Evolutionary conservation across 31 red algal species (phyloP).

Genomic region (Odonthalia washingtoniensis): DNA sequence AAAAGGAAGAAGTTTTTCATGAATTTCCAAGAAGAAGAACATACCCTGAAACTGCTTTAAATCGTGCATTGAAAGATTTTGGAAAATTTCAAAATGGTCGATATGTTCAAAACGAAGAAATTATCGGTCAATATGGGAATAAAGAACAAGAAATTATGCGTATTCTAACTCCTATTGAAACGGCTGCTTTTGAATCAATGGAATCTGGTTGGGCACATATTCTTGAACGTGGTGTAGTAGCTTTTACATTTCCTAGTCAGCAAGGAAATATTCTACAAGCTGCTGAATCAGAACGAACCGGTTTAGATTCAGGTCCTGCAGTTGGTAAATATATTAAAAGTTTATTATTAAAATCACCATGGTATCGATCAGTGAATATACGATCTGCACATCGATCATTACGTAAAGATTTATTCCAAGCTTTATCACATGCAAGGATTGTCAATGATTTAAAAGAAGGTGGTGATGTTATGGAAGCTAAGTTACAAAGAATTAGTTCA

Average conservation of each 20-base stretch:
- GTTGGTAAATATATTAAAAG: conserved; percentile 80
- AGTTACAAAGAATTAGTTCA: conserved; percentile 65
- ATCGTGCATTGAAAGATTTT: conserved; percentile 75
- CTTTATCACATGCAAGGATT: conserved; percentile 70
- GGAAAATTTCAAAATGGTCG: conserved; percentile 73
- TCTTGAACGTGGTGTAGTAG: conserved; percentile 67
- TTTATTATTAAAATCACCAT: conserved; percentile 73
- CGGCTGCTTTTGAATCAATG: conserved; percentile 94
- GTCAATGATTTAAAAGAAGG: conserved; percentile 87
- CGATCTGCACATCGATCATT: conserved; percentile 77
- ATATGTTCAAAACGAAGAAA: conserved; percentile 70
- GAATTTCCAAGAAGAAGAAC: conserved; percentile 71
- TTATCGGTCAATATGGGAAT: conserved; percentile 52
- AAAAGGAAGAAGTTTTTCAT: conserved; percentile 64
- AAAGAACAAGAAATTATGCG: conserved; percentile 83
- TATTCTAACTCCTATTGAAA: conserved; percentile 86
- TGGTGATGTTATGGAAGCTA: conserved; percentile 74
- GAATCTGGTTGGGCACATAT: conserved; percentile 89
- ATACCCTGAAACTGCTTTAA: conserved; percentile 78
- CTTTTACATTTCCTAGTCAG: conserved; percentile 79
- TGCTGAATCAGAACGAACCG: conserved; percentile 67
- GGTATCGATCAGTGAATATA: conserved; percentile 78
- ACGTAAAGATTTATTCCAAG: conserved; percentile 75
- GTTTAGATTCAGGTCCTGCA: conserved; percentile 72
- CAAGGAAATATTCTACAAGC: conserved; percentile 87